phyloP scores from a whole-genome alignment of 208 protist genomes.

The Wallacemonas sp. region DNA sequence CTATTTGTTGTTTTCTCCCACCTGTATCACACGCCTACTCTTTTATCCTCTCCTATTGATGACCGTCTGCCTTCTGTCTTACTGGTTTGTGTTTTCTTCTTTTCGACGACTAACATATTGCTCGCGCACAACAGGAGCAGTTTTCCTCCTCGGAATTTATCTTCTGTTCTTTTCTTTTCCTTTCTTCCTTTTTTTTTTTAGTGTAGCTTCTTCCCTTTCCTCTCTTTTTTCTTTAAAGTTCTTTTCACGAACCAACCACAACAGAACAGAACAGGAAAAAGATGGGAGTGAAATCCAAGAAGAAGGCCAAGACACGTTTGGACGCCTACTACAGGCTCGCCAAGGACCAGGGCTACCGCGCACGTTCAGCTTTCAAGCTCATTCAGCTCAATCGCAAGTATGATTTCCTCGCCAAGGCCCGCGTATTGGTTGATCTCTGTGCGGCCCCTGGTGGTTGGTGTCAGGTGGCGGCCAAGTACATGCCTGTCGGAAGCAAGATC shows the following conservation, averaged over 20 bases:
- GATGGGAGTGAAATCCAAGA: slow-evolving; percentile 92
- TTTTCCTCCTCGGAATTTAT: no score
- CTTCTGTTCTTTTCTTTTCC: background rate
- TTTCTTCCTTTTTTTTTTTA: slow-evolving; percentile 15
- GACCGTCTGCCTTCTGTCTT: no score
- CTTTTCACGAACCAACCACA: background rate
- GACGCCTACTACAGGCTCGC: slow-evolving; percentile 98
- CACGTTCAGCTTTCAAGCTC: slow-evolving; percentile 99
- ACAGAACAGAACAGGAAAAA: background rate
- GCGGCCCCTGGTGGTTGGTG: slow-evolving; percentile 98
- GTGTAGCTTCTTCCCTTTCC: slow-evolving; percentile 9
- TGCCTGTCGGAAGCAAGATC: slow-evolving; percentile 95
- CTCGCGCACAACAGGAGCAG: no score
- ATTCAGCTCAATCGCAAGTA: slow-evolving; percentile 99
- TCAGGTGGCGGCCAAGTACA: slow-evolving; percentile 95
- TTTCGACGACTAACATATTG: no score
- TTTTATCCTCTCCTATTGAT: no score
- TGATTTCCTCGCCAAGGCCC: slow-evolving; percentile 95
- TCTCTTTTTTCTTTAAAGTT: slow-evolving; percentile 17
- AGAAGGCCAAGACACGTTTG: slow-evolving; percentile 91
- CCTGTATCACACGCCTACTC: no score
- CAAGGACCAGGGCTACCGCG: slow-evolving; percentile 98
- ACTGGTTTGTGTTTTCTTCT: no score
- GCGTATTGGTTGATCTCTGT: slow-evolving; percentile 95
- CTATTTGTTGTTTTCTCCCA: no score